Percentiles rank a stretch among this genome's conserved stretches.
Conservation (phyloP, 306 rosid genomes). For the Benincasa hispida region DNA sequence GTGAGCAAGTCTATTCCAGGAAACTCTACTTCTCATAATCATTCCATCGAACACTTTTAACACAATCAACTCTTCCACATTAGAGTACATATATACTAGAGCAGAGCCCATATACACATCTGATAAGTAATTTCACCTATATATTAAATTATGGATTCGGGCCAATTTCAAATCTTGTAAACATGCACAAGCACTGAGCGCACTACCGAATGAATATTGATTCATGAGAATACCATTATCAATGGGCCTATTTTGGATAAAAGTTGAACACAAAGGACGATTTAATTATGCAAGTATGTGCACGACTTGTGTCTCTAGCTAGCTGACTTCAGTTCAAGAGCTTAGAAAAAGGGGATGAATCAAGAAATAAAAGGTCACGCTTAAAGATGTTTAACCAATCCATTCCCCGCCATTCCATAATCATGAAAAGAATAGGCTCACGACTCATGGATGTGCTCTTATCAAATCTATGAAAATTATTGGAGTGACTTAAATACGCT, state of each 20-base stretch:
- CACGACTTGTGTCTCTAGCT: background rate
- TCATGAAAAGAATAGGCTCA: background rate
- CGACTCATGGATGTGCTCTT: background rate
- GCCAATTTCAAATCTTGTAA: conserved; percentile 8
- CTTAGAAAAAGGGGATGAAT: conserved; percentile 7
- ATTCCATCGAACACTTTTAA: conserved; percentile 8
- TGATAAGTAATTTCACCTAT: background rate
- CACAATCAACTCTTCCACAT: conserved; percentile 6
- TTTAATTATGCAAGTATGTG: conserved; percentile 5
- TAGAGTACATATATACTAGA: conserved; percentile 10
- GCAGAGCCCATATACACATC: conserved; percentile 12
- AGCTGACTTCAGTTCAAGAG: background rate
- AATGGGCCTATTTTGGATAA: conserved; percentile 10
- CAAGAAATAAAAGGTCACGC: background rate
- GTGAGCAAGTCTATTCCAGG: conserved; percentile 12
- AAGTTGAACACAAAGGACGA: background rate
- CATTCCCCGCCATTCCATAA: conserved; percentile 1
- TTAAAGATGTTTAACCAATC: background rate
- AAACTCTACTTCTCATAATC: background rate
- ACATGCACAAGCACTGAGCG: conserved; percentile 13
- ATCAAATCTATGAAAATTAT: background rate
- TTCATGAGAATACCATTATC: conserved; percentile 1
- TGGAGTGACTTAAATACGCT: too few species aligned
- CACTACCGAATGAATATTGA: conserved; percentile 12
- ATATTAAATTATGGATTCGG: conserved; percentile 5